Percentiles rank a stretch among this genome's conserved stretches.
Evolutionary conservation across 106 monocot species (phyloP).

Genomic region (Amphibolis antarctica): DNA sequence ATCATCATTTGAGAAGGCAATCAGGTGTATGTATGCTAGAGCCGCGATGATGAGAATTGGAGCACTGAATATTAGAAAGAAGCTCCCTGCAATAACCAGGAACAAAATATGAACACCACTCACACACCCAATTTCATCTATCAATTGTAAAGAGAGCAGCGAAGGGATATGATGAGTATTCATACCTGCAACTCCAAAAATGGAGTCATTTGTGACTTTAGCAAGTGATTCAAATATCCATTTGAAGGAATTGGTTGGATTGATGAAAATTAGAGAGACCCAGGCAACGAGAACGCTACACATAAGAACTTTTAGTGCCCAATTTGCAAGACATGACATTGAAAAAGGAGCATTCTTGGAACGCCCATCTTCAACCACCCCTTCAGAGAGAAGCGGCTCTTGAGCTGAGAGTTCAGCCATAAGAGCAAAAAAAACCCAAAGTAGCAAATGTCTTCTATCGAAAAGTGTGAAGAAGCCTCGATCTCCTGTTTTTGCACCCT

Average conservation of each 20-base stretch:
- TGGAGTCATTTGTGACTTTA: constrained; percentile 10
- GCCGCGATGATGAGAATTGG: constrained; percentile 54
- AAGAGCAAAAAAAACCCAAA: background rate
- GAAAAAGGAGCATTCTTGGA: constrained; percentile 12
- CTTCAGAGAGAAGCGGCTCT: constrained; percentile 23
- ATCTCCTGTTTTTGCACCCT: no score
- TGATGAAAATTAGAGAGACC: constrained; percentile 39
- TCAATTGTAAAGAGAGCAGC: background rate
- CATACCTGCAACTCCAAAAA: constrained; percentile 50
- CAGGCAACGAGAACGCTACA: constrained; percentile 45
- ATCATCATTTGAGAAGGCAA: constrained; percentile 30
- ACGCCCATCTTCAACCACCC: constrained; percentile 1
- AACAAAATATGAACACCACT: background rate
- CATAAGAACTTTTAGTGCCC: constrained; percentile 44
- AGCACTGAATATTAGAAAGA: constrained; percentile 46
- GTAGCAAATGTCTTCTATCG: no score
- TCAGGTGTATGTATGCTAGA: constrained; percentile 51
- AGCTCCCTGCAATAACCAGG: constrained; percentile 39
- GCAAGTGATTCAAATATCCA: constrained; percentile 3
- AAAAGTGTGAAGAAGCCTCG: no score
- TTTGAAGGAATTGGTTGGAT: constrained; percentile 14
- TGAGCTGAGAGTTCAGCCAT: constrained; percentile 29
- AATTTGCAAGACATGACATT: constrained; percentile 15
- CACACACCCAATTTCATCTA: background rate
- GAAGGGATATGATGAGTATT: no score